Evolutionary conservation across 805 yeast genomes (phyloP), one percentile per base, ranked within the genome.

Genomic region (Saturnispora kantuleensis): DNA sequence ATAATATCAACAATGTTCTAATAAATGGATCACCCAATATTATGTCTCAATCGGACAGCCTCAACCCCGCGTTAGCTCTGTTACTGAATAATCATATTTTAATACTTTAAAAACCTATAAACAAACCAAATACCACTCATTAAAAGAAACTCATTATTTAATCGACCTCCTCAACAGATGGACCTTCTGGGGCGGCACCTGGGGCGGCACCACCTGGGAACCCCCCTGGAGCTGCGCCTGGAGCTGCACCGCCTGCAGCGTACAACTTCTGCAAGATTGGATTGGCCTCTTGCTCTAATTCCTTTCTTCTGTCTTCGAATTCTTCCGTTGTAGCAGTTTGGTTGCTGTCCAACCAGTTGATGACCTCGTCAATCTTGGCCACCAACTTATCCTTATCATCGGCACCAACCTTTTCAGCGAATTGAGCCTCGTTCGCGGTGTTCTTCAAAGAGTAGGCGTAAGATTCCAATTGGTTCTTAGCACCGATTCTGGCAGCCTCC

Each of bases 401-500:
- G 35, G 64, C 66, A 35, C 62, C 72, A 50, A 64, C 65, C 52
- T 62, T 60, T 49, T 59, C 63, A 44, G 54, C 64, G 47, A 60
- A 60, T 77, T 89, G 96, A 73, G 97, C 96, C 83, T 93, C 98
- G 63, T 95, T 84, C 69, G 90, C 84, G 59, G 96, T 83, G 58
- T 89, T 75, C 78, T 93, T 96, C 62, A 89, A 84, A 56, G 94
- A 81, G 62, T 94, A 79, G 67, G 93, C 95, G 83, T 93, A 90
- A 62, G 97, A 87, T 80, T 90, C 98, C 69, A 90, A 84, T 78
- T 88, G 88, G 77, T 90, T 96, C 79, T 89, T 90, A 67, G 95
- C 94, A 79, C 88, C 97, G 77, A 89, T 96, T 71, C 85, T 84
- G 86, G 88, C 88, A 73, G 97, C 90, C 84, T 89, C 93, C 51